Evolutionary conservation across 2,329 filamentous ascomycete genomes (phyloP).

Genomic region (Didymella exigua): DNA sequence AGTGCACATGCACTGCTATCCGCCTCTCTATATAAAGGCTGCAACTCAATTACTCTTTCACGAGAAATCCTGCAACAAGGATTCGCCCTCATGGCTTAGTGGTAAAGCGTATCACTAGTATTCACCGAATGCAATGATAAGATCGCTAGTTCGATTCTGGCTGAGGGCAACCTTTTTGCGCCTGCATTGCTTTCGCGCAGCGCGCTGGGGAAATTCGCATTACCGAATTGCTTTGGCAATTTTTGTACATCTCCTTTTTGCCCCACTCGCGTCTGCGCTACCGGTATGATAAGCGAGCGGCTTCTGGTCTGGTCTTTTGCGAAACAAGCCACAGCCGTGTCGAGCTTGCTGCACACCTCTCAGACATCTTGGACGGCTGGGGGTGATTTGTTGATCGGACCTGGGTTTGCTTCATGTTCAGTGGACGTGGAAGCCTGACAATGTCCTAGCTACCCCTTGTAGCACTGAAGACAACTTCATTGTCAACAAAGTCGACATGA

Average conservation of each 20-base stretch:
- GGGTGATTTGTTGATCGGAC: too few relatives aligned
- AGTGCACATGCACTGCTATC: neutral
- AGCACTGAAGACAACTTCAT: too few relatives aligned
- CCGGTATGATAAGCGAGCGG: slow-evolving; percentile 13
- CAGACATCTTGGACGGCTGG: too few relatives aligned
- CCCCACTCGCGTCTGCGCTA: slow-evolving; percentile 1
- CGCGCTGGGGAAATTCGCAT: neutral
- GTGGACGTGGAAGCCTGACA: too few relatives aligned
- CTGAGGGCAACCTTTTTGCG: slow-evolving; percentile 15
- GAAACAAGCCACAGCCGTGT: too few relatives aligned
- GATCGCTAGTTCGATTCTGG: slow-evolving; percentile 21
- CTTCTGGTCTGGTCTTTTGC: neutral
- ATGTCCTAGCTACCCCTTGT: too few relatives aligned
- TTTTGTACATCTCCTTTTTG: neutral
- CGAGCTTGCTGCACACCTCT: too few relatives aligned
- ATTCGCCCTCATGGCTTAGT: slow-evolving; percentile 18
- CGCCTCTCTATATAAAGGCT: neutral
- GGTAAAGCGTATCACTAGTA: slow-evolving; percentile 23
- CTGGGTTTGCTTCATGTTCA: too few relatives aligned
- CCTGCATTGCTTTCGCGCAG: neutral
- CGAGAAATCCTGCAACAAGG: neutral
- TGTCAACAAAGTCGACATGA: too few relatives aligned
- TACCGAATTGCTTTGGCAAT: neutral
- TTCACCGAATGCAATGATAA: slow-evolving; percentile 17
- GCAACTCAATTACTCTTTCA: neutral